phyloP scores from a whole-genome alignment of 2,329 filamentous ascomycete species.

The Alternaria viburni region DNA sequence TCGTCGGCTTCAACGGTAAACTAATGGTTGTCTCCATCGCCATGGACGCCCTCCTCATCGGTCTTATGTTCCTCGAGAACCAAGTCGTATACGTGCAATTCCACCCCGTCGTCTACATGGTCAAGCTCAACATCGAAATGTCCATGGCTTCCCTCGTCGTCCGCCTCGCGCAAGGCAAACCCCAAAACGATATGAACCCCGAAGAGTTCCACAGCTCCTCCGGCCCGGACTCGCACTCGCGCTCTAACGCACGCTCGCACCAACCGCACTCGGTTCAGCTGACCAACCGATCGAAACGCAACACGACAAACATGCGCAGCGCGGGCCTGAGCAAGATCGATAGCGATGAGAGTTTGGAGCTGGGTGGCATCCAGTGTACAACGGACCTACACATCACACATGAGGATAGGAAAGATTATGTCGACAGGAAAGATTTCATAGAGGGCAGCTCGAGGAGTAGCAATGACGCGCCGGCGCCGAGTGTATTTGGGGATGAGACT shows the following conservation, averaged over 20 bases:
- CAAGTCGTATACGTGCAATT: conserved; percentile 51
- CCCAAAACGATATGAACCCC: conserved; percentile 36
- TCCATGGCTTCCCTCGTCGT: conserved; percentile 53
- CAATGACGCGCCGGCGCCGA: conserved; percentile 22
- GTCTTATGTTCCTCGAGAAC: conserved; percentile 49
- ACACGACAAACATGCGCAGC: background rate
- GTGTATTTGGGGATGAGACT: conserved; percentile 37
- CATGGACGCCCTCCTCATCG: conserved; percentile 52
- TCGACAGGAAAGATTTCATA: conserved; percentile 4
- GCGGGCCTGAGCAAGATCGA: conserved; percentile 23
- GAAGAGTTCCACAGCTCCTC: conserved; percentile 25
- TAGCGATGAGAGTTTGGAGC: conserved; percentile 27
- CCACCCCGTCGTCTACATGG: conserved; percentile 52
- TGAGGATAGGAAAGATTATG: conserved; percentile 4
- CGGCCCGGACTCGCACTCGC: conserved; percentile 20
- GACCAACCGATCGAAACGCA: conserved; percentile 10
- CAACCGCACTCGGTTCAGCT: conserved; percentile 25
- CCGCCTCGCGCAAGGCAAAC: conserved; percentile 40
- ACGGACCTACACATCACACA: conserved; percentile 19
- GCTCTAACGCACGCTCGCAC: conserved; percentile 13
- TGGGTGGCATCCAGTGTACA: conserved; percentile 32
- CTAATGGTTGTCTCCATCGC: conserved; percentile 50
- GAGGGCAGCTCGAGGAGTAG: conserved; percentile 25
- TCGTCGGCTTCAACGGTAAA: conserved; percentile 51
- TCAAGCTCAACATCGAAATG: conserved; percentile 56